A percentile compares a stretch with the other conserved stretches of the same genome.
Conservation (phyloP, 306 rosid genomes). For the cucumber (Cucumis sativus) region DNA sequence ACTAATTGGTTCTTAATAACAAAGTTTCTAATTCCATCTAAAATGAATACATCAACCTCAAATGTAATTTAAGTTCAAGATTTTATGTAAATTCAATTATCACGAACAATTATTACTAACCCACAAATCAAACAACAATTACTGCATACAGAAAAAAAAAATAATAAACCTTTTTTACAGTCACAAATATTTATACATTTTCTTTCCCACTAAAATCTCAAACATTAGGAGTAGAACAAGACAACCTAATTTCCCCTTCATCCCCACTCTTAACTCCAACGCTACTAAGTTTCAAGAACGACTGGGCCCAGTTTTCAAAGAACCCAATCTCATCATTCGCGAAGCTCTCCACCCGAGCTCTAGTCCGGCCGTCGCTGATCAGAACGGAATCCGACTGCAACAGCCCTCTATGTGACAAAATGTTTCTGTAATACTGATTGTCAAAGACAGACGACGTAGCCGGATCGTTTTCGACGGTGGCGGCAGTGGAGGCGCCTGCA, state of each 20-base stretch:
- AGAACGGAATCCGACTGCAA: constrained; percentile 75
- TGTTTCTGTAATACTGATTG: constrained; percentile 56
- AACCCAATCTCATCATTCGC: constrained; percentile 54
- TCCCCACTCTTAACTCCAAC: constrained; percentile 49
- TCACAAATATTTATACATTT: neutral
- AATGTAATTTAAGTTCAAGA: neutral
- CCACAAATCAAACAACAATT: neutral
- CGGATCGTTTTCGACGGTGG: constrained; percentile 56
- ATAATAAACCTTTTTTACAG: neutral
- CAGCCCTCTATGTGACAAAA: constrained; percentile 43
- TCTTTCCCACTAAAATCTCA: neutral
- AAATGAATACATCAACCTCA: neutral
- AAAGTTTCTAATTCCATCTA: neutral
- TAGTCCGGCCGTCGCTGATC: constrained; percentile 29
- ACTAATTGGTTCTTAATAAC: too few species aligned
- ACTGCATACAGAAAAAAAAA: neutral
- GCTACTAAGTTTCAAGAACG: constrained; percentile 56
- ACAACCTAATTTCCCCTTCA: constrained; percentile 55
- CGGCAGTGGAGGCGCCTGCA: constrained; percentile 19
- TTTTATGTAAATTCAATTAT: too few species aligned
- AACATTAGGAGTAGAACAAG: constrained; percentile 43
- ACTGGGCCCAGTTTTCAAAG: constrained; percentile 44
- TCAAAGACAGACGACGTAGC: constrained; percentile 51
- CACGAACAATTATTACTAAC: too few species aligned
- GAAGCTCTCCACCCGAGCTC: constrained; percentile 30